phyloP scores from a whole-genome alignment of 495 filamentous ascomycete genomes.

The Lepraria neglecta region DNA sequence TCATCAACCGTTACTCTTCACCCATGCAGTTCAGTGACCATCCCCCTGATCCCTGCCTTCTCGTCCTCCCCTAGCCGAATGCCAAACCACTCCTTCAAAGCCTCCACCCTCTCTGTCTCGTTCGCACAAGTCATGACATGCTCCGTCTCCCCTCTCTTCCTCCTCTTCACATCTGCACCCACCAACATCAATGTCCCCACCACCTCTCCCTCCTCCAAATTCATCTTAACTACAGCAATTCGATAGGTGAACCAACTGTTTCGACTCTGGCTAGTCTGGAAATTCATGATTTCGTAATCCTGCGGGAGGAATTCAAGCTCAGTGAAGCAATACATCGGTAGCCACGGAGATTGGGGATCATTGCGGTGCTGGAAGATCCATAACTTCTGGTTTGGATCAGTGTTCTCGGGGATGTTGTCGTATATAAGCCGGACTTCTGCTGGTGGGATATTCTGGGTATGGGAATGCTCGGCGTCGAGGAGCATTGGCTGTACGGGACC shows the following conservation, averaged over 20 bases:
- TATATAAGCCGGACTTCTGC: slow-evolving; percentile 46
- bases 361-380: slow-evolving; percentile 61
- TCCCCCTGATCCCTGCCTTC: slow-evolving; percentile 38
- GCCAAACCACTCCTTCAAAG: slow-evolving; percentile 46
- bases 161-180: slow-evolving; percentile 50
- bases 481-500: slow-evolving; percentile 52
- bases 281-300: slow-evolving; percentile 64
- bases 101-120: slow-evolving; percentile 45
- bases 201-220: slow-evolving; percentile 43
- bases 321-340: slow-evolving; percentile 53
- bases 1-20: not conserved
- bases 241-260: slow-evolving; percentile 44
- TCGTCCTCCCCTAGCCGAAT: slow-evolving; percentile 46
- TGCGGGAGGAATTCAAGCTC: slow-evolving; percentile 54
- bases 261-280: slow-evolving; percentile 41
- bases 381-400: slow-evolving; percentile 39
- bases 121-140: slow-evolving; percentile 43
- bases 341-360: slow-evolving; percentile 41
- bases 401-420: slow-evolving; percentile 43
- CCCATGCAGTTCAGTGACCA: slow-evolving; percentile 37
- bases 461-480: slow-evolving; percentile 26
- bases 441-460: slow-evolving; percentile 39
- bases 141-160: slow-evolving; percentile 50
- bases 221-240: slow-evolving; percentile 52
- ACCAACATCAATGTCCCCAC: slow-evolving; percentile 56